Evolutionary conservation across 345 rosid species (phyloP).

Genomic region (Pugionium cornutum): DNA sequence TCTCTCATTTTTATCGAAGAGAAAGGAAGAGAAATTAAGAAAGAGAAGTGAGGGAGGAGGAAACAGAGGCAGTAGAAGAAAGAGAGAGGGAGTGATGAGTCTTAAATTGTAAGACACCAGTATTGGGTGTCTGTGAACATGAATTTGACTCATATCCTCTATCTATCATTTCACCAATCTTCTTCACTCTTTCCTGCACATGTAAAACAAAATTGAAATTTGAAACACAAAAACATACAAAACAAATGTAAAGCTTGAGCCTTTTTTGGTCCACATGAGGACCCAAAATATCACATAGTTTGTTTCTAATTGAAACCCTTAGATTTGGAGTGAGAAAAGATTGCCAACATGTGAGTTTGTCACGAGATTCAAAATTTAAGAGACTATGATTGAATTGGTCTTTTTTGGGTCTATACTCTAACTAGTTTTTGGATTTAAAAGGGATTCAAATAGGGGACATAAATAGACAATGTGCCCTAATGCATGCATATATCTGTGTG

Average conservation of each 20-base stretch:
- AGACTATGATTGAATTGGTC: slow-evolving; percentile 18
- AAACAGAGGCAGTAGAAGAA: slow-evolving; percentile 33
- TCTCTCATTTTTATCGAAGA: not conserved
- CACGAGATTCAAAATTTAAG: slow-evolving; percentile 31
- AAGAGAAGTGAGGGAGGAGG: slow-evolving; percentile 35
- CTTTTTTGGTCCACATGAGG: slow-evolving; percentile 28
- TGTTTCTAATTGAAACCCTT: slow-evolving; percentile 30
- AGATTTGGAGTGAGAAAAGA: slow-evolving; percentile 23
- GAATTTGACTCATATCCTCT: slow-evolving; percentile 25
- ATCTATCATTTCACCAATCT: slow-evolving; percentile 41
- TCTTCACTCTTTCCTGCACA: slow-evolving; percentile 42
- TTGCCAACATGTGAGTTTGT: slow-evolving; percentile 34
- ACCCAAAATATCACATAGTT: slow-evolving; percentile 29
- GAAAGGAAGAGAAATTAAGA: slow-evolving; percentile 6
- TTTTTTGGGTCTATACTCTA: slow-evolving; percentile 8
- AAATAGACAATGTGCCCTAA: slow-evolving; percentile 5
- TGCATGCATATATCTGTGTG: slow-evolving; percentile 2
- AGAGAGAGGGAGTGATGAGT: slow-evolving; percentile 21
- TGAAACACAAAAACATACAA: slow-evolving; percentile 5
- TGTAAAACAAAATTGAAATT: no score
- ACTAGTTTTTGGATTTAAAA: slow-evolving; percentile 8
- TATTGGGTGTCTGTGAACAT: slow-evolving; percentile 25
- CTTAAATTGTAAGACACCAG: slow-evolving; percentile 25
- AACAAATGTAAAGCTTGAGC: slow-evolving; percentile 19
- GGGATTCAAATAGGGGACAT: slow-evolving; percentile 5